Base-by-base conservation (phyloP, 139 green algal species). In the Axilococcus clingmanii region DNA sequence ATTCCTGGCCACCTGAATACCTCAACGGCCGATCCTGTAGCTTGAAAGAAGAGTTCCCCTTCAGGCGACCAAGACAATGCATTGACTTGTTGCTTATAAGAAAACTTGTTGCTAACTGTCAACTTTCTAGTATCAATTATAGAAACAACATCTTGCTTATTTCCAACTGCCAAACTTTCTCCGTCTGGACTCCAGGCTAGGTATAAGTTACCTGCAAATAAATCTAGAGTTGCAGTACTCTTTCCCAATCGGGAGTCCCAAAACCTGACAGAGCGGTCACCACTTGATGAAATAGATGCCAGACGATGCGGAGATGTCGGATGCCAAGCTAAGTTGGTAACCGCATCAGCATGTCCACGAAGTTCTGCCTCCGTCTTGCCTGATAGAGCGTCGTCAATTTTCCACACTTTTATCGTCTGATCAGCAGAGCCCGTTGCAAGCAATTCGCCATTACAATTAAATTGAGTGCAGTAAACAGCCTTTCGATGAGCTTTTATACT, bases 371-470 rank as follows among this genome's bases (percentile, higher is more conserved):
- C 53, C 16, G n/a, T n/a, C n/a, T n/a, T n/a, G n/a, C n/a, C n/a
- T n/a, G n/a, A n/a, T n/a, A n/a, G n/a, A n/a, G n/a, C n/a, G n/a
- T n/a, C n/a, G n/a, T n/a, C n/a, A n/a, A 40, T 61, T 35, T 61
- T 61, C 54, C 54, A 61, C 24, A 61, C 36, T 35, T 52, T 52
- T 8, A 70, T 61, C 0, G 37, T 54, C 23, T 65, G 52, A 28
- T 72, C 63, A 4, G 56, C 35, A 4, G 63, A 66, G 15, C 63
- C 63, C 37, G 49, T 63, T n/a, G 63, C 63, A 16, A 72, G 34
- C 31, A 40, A 31, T 23, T 45, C 57, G 28, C 56, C 63, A 25
- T 64, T 50, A 3, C 12, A 30, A 22, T 62, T 72, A 56, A n/a
- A n/a, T n/a, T n/a, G n/a, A n/a, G n/a, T n/a, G n/a, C n/a, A n/a